Evolutionary conservation across 768 basidiomycete species (phyloP).

Genomic region (Calocera cornea): DNA sequence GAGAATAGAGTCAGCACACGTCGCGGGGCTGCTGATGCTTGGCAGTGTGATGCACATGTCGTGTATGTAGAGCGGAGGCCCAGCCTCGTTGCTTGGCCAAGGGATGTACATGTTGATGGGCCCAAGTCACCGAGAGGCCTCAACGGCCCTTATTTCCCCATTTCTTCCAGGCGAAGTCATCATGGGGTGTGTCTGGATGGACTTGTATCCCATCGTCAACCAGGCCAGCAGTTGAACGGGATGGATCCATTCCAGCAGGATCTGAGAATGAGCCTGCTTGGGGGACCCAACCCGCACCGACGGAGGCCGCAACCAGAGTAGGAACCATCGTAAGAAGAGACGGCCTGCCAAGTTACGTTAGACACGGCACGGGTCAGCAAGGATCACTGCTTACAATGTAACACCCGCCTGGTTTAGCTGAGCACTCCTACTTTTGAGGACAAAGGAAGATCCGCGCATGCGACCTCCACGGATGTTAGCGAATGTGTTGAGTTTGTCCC

Average conservation of each 20-base stretch:
- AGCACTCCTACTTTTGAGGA: slow-evolving; percentile 60
- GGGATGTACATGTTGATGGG: neutral
- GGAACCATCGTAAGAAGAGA: slow-evolving; percentile 67
- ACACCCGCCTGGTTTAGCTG: slow-evolving; percentile 32
- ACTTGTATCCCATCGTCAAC: slow-evolving; percentile 56
- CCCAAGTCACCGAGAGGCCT: neutral
- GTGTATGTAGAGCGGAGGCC: too few species aligned
- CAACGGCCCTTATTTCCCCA: slow-evolving; percentile 4
- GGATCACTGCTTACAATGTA: slow-evolving; percentile 25
- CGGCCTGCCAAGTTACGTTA: slow-evolving; percentile 31
- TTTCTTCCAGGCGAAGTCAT: slow-evolving; percentile 34
- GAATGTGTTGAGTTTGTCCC: slow-evolving; percentile 77
- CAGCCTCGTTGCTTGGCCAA: neutral
- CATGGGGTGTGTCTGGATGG: slow-evolving; percentile 66
- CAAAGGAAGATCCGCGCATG: slow-evolving; percentile 70
- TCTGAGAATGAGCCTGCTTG: slow-evolving; percentile 48
- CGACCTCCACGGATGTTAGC: slow-evolving; percentile 78
- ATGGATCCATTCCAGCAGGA: slow-evolving; percentile 63
- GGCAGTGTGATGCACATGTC: too few species aligned
- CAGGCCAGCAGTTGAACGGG: slow-evolving; percentile 64
- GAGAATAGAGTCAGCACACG: too few species aligned
- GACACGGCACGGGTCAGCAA: neutral
- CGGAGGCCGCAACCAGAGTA: slow-evolving; percentile 54
- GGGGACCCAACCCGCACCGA: slow-evolving; percentile 52
- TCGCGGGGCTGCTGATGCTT: too few species aligned